Base-by-base conservation (phyloP, 345 rosid genomes). In the Rhizophora apiculata region DNA sequence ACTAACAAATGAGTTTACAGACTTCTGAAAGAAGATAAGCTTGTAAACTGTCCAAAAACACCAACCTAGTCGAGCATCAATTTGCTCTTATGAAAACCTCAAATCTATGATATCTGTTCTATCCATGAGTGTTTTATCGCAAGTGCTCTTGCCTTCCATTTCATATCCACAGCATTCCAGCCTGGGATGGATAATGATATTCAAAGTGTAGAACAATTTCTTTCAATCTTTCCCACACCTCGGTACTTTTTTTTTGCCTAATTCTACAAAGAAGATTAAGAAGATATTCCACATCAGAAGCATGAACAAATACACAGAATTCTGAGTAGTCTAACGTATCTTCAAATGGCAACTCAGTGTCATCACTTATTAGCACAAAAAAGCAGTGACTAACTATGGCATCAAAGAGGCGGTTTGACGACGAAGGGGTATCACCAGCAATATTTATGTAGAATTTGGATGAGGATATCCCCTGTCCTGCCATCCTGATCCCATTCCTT, bases 391-490 rank as follows among this genome's bases (percentile, higher is more conserved):
- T 89, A 65, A 78, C 95, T 16, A 91, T 86, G 63, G 95, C 86
- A 68, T 94, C 96, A 60, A 91, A 94, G 54, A 91, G 93, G 71
- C 96, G 95, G 76, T 91, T 91, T 10, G 97, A 91, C n/a, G n/a
- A n/a, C n/a, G 61, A 96, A 91, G 36, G 98, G 39, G 95, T 94
- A 60, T 91, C 97, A 24, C 98, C 98, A 1, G 95, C 98, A 26
- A 94, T 91, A 61, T 88, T 82, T 48, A 89, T 85, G 84, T 96
- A 91, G 72, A 89, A 91, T 70, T 89, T 94, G 10, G 92, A 87
- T 5, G 89, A 82, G 24, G 89, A 87, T 97, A 94, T 91, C 72
- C 98, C 98, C 58, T 78, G 81, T 72, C 95, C 82, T 19, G 97
- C 93, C 65, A 68, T 82, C 64, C 65, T 78, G 30, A 88, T 74